These are phyloP conservation scores for Lepraria neglecta DNA, from an alignment of 495 filamentous ascomycete species.

Conservation along the genomic window DNA sequence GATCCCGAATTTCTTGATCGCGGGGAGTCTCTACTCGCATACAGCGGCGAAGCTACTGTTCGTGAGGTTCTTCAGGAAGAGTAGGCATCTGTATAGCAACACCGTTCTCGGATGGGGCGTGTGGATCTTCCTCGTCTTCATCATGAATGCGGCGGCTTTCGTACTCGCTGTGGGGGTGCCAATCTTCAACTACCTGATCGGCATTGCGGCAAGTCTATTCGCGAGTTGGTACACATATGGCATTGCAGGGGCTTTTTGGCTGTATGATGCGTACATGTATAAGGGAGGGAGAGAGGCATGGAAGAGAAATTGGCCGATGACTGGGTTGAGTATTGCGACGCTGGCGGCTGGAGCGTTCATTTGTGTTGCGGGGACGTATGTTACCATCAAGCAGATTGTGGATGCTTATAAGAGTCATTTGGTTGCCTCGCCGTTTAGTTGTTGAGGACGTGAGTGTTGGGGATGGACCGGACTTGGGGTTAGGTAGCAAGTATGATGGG, in stretches of 20 bases:
- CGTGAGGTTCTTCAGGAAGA: slow-evolving; percentile 41
- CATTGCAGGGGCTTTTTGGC: slow-evolving; percentile 48
- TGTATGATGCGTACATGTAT: slow-evolving; percentile 34
- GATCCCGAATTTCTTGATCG: slow-evolving; percentile 39
- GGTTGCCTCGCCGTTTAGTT: slow-evolving; percentile 27
- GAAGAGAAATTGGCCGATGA: slow-evolving; percentile 33
- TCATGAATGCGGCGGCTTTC: slow-evolving; percentile 43
- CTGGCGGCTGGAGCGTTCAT: slow-evolving; percentile 42
- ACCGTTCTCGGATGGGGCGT: slow-evolving; percentile 45
- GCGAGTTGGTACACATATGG: slow-evolving; percentile 40
- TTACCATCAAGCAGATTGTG: slow-evolving; percentile 46
- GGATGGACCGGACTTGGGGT: no score
- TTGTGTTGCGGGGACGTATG: slow-evolving; percentile 48
- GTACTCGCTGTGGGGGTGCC: slow-evolving; percentile 48
- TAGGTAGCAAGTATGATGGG: no score
- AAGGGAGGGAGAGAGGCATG: slow-evolving; percentile 33
- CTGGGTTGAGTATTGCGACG: slow-evolving; percentile 39
- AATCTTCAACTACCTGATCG: slow-evolving; percentile 49
- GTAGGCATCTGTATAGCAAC: slow-evolving; percentile 44
- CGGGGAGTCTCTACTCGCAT: slow-evolving; percentile 48
- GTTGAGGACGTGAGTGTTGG: not conserved
- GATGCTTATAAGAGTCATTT: slow-evolving; percentile 23
- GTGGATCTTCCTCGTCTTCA: slow-evolving; percentile 41
- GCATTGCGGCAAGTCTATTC: slow-evolving; percentile 40
- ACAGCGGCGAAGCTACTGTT: slow-evolving; percentile 49